phyloP scores from a whole-genome alignment of 331 rosid species.

The Dryas integrifolia region DNA sequence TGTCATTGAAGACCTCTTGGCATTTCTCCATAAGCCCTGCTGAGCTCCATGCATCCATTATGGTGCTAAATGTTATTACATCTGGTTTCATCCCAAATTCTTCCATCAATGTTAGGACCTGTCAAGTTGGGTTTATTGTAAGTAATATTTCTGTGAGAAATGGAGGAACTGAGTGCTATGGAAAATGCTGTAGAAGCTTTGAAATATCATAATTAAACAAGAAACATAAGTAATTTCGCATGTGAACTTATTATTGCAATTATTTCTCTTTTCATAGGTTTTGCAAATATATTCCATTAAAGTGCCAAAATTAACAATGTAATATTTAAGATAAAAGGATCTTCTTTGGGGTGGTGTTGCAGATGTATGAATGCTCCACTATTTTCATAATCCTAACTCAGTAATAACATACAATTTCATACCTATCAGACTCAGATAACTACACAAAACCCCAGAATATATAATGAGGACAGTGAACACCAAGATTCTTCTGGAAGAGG shows the following conservation, averaged over 20 bases:
- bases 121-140: slow-evolving; percentile 36
- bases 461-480: no score
- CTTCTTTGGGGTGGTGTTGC: background rate
- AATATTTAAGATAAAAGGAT: background rate
- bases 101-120: slow-evolving; percentile 91
- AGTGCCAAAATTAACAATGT: background rate
- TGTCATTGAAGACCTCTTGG: slow-evolving; percentile 76
- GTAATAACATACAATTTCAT: no score
- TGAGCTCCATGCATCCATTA: slow-evolving; percentile 95
- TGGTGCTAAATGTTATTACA: slow-evolving; percentile 92
- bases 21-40: slow-evolving; percentile 82
- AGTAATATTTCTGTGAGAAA: slow-evolving; percentile 10
- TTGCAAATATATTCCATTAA: background rate
- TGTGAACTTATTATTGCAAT: background rate
- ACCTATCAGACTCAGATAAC: no score
- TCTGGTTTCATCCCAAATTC: slow-evolving; percentile 85
- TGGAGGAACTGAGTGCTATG: background rate
- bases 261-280: background rate
- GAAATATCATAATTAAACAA: background rate
- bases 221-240: background rate
- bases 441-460: no score
- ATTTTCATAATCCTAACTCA: no score
- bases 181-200: background rate
- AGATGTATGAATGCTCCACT: background rate
- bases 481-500: no score